A percentile compares a stretch with the other conserved stretches of the same genome.
phyloP scores from a whole-genome alignment of 192 early-diverging fungal species.

The Rhizophagus clarus region DNA sequence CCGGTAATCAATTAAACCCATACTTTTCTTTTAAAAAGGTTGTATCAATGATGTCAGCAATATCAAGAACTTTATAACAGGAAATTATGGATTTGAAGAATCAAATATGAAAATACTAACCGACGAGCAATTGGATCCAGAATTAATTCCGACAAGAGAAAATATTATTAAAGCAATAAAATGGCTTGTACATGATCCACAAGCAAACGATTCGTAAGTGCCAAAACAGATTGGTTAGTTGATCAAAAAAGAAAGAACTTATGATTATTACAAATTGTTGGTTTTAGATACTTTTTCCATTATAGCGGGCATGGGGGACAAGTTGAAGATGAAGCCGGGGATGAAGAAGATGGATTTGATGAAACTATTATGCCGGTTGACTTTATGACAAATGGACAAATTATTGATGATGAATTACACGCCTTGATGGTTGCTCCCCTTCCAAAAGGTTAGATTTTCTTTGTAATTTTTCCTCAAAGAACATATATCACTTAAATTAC shows the following conservation, averaged over 20 bases:
- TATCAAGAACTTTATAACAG: conserved; percentile 68
- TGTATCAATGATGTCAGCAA: conserved; percentile 84
- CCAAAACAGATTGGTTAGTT: not conserved
- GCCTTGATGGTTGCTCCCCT: not conserved
- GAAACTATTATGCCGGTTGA: conserved; percentile 77
- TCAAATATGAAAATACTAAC: conserved; percentile 75
- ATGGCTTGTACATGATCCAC: conserved; percentile 77
- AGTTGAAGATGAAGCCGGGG: conserved; percentile 56
- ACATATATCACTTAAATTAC: not conserved
- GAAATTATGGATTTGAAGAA: conserved; percentile 66
- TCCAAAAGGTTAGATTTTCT: not conserved
- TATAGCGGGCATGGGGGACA: conserved; percentile 79
- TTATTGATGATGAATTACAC: conserved; percentile 62
- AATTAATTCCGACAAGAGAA: conserved; percentile 67
- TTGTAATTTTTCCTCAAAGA: not conserved
- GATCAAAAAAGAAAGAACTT: too few species aligned
- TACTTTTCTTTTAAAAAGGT: conserved; percentile 37
- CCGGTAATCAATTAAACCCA: not conserved
- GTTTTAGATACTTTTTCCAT: conserved; percentile 72
- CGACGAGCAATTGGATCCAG: conserved; percentile 66
- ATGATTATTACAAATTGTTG: not conserved
- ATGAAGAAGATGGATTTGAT: conserved; percentile 81
- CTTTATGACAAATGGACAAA: conserved; percentile 56
- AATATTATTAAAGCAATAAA: conserved; percentile 77
- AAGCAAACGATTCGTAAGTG: conserved; percentile 69